These are phyloP conservation scores for Pueraria montana DNA, from an alignment of 306 rosid genomes.

Conservation along the genomic window DNA sequence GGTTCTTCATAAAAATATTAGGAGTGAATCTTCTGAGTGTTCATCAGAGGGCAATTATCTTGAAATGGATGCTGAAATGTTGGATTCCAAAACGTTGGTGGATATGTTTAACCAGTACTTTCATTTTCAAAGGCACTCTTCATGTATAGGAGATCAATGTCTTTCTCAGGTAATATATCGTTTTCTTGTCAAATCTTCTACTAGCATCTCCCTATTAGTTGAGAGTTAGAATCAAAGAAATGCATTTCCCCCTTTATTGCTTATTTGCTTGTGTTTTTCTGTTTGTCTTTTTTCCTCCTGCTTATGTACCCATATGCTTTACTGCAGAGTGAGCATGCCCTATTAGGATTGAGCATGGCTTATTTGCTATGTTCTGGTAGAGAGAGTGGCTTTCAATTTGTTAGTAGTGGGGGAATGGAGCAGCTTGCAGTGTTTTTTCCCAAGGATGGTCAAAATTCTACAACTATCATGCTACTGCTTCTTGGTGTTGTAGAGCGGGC, in stretches of 20 bases:
- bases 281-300: background rate
- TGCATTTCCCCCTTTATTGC: slow-evolving; percentile 16
- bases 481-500: slow-evolving; percentile 94
- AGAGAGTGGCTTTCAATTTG: slow-evolving; percentile 91
- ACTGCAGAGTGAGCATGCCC: slow-evolving; percentile 76
- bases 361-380: slow-evolving; percentile 90
- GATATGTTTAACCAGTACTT: slow-evolving; percentile 70
- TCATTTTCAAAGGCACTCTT: slow-evolving; percentile 55
- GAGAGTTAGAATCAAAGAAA: slow-evolving; percentile 30
- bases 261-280: slow-evolving; percentile 34
- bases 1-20: slow-evolving; percentile 52
- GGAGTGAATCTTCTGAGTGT: slow-evolving; percentile 57
- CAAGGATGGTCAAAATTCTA: slow-evolving; percentile 65
- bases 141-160: slow-evolving; percentile 54
- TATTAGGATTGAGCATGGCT: slow-evolving; percentile 89
- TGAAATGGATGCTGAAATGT: slow-evolving; percentile 68
- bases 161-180: slow-evolving; percentile 69
- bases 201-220: slow-evolving; percentile 27
- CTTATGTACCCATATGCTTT: slow-evolving; percentile 46
- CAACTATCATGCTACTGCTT: slow-evolving; percentile 73
- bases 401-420: slow-evolving; percentile 91
- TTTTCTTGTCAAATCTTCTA: slow-evolving; percentile 39
- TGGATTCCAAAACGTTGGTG: slow-evolving; percentile 78
- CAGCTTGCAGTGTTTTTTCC: slow-evolving; percentile 67
- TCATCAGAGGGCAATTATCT: slow-evolving; percentile 55